Conservation (phyloP, 2,329 filamentous ascomycete genomes). For the Trichoderma guizhouense region DNA sequence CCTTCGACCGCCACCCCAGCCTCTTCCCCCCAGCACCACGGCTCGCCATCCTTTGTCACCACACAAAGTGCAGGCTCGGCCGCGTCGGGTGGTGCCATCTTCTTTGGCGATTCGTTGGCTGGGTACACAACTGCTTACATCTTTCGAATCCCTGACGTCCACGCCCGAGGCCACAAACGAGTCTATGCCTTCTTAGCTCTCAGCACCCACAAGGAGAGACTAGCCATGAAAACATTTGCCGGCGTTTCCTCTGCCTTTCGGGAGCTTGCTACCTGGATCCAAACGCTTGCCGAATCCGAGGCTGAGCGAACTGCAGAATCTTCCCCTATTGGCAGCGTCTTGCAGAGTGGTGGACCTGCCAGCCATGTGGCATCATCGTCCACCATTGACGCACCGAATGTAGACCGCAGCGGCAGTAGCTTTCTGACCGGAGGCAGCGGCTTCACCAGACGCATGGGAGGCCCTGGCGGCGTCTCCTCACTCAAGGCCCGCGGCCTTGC, state of each 20-base stretch:
- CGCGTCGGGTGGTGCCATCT: constrained; percentile 62
- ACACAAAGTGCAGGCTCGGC: constrained; percentile 52
- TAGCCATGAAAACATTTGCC: constrained; percentile 64
- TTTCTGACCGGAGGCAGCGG: constrained; percentile 56
- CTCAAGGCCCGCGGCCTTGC: constrained; percentile 60
- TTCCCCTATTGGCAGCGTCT: constrained; percentile 38
- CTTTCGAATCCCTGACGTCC: constrained; percentile 65
- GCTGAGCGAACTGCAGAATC: constrained; percentile 53
- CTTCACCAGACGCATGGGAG: constrained; percentile 56
- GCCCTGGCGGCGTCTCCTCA: constrained; percentile 52
- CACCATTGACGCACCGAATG: constrained; percentile 31
- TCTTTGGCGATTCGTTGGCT: constrained; percentile 62
- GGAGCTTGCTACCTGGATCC: constrained; percentile 64
- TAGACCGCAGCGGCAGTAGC: constrained; percentile 48
- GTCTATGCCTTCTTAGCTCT: constrained; percentile 66
- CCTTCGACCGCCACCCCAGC: constrained; percentile 42
- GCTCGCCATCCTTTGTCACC: constrained; percentile 51
- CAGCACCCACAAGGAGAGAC: constrained; percentile 61
- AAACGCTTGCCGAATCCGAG: constrained; percentile 60
- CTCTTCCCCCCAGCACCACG: constrained; percentile 34
- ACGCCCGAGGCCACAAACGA: constrained; percentile 65
- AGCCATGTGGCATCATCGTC: constrained; percentile 24
- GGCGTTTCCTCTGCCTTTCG: constrained; percentile 60
- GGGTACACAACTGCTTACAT: constrained; percentile 70
- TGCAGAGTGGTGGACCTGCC: constrained; percentile 30